A percentile compares a stretch with the other conserved stretches of the same genome.
These are phyloP conservation scores for Amylocarpus encephaloides DNA, from an alignment of 2,329 filamentous ascomycete species.

Conservation along the genomic window DNA sequence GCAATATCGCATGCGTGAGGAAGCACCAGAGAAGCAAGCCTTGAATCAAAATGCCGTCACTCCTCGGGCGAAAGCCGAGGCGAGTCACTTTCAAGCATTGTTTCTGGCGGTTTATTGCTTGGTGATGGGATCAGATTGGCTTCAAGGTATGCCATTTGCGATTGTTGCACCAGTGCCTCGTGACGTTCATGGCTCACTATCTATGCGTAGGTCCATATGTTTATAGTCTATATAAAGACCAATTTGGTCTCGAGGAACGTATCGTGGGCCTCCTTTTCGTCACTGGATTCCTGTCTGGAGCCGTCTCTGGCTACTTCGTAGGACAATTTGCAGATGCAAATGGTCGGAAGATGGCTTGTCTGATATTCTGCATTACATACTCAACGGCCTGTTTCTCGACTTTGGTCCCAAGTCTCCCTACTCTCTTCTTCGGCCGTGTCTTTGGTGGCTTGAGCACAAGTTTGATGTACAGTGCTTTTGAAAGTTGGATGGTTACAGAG, in stretches of 20 bases:
- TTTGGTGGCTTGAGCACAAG: slow-evolving; percentile 51
- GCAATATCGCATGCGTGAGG: slow-evolving; percentile 20
- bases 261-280: slow-evolving; percentile 29
- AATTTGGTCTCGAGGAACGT: slow-evolving; percentile 27
- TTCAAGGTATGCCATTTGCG: slow-evolving; percentile 42
- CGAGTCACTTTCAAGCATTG: slow-evolving; percentile 21
- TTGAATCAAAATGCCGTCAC: slow-evolving; percentile 12
- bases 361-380: slow-evolving; percentile 49
- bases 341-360: slow-evolving; percentile 43
- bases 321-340: slow-evolving; percentile 29
- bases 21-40: slow-evolving; percentile 14
- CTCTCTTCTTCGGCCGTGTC: slow-evolving; percentile 47
- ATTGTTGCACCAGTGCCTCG: too few species aligned
- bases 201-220: slow-evolving; percentile 26
- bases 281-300: slow-evolving; percentile 30
- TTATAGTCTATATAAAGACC: slow-evolving; percentile 31
- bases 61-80: slow-evolving; percentile 26
- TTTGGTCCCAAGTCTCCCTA: slow-evolving; percentile 35
- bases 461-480: slow-evolving; percentile 52
- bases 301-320: slow-evolving; percentile 29
- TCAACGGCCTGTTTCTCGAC: slow-evolving; percentile 47
- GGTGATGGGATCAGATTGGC: slow-evolving; percentile 46
- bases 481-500: slow-evolving; percentile 57
- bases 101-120: slow-evolving; percentile 42
- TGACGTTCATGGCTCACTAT: slow-evolving; percentile 29